A percentile compares a stretch with the other conserved stretches of the same genome.
phyloP scores from a whole-genome alignment of 2,329 filamentous ascomycete genomes.

The Scedosporium dehoogii region DNA sequence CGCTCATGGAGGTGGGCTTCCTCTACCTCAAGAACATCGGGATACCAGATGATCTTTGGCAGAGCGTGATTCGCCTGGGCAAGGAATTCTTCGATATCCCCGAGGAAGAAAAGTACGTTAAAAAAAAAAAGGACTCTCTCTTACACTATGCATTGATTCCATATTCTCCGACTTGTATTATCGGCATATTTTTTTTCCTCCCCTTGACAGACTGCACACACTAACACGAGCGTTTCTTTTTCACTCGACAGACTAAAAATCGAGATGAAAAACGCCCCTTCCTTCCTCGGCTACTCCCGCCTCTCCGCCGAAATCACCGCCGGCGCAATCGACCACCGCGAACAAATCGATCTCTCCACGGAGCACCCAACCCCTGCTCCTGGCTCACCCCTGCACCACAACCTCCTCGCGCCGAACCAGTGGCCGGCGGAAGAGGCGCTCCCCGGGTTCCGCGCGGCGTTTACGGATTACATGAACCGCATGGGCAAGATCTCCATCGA shows the following conservation, averaged over 20 bases:
- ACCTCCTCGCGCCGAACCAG: slow-evolving; percentile 68
- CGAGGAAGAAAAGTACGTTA: slow-evolving; percentile 57
- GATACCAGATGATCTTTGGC: slow-evolving; percentile 54
- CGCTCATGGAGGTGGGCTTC: slow-evolving; percentile 79
- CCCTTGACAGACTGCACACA: no score
- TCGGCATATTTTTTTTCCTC: not conserved
- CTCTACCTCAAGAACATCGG: slow-evolving; percentile 75
- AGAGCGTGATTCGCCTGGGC: slow-evolving; percentile 57
- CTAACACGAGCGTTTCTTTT: not conserved
- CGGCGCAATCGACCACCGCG: slow-evolving; percentile 65
- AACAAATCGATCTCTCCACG: slow-evolving; percentile 81
- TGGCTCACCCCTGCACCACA: slow-evolving; percentile 58
- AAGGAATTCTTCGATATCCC: slow-evolving; percentile 70
- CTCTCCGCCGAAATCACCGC: slow-evolving; percentile 64
- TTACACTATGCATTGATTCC: no score
- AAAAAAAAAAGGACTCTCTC: no score
- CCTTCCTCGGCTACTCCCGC: slow-evolving; percentile 60
- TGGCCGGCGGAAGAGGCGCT: slow-evolving; percentile 60
- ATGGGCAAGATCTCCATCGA: slow-evolving; percentile 64
- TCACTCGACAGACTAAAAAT: slow-evolving; percentile 41
- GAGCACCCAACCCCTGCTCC: slow-evolving; percentile 57
- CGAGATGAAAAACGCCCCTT: slow-evolving; percentile 64
- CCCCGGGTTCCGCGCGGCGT: slow-evolving; percentile 58
- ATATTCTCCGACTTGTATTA: no score
- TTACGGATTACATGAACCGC: slow-evolving; percentile 63